phyloP scores from a whole-genome alignment of 2,329 filamentous ascomycete genomes.

The Fusarium miscanthi region DNA sequence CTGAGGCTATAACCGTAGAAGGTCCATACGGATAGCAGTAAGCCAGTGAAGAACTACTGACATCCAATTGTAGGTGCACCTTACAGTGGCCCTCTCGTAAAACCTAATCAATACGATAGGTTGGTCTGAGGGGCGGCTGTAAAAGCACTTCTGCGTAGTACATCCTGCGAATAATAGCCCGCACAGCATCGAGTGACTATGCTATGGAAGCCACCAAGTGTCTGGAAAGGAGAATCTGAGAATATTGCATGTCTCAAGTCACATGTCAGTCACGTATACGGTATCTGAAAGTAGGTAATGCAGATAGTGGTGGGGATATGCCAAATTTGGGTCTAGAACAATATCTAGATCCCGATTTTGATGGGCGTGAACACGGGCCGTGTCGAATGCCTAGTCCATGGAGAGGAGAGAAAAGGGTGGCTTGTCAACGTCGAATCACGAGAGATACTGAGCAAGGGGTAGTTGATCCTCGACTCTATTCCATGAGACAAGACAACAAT shows the following conservation, averaged over 20 bases:
- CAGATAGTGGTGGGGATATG: conserved; percentile 28
- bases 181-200: neutral
- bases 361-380: conserved; percentile 17
- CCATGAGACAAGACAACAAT: neutral
- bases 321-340: conserved; percentile 30
- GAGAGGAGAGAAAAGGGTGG: conserved; percentile 14
- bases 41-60: neutral
- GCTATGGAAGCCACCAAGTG: neutral
- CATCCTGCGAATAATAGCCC: neutral
- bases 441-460: neutral
- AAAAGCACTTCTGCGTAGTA: neutral
- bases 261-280: neutral
- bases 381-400: neutral
- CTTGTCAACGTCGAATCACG: conserved; percentile 7
- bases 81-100: neutral
- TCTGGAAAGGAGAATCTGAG: neutral
- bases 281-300: conserved; percentile 34
- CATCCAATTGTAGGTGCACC: neutral
- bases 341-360: conserved; percentile 26
- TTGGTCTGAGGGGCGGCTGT: neutral
- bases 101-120: neutral
- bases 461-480: neutral
- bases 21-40: neutral
- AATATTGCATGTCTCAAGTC: neutral
- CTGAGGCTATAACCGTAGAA: neutral